Evolutionary conservation across 1,139 yeast species (phyloP).

Genomic region (Saccharomyces uvarum): DNA sequence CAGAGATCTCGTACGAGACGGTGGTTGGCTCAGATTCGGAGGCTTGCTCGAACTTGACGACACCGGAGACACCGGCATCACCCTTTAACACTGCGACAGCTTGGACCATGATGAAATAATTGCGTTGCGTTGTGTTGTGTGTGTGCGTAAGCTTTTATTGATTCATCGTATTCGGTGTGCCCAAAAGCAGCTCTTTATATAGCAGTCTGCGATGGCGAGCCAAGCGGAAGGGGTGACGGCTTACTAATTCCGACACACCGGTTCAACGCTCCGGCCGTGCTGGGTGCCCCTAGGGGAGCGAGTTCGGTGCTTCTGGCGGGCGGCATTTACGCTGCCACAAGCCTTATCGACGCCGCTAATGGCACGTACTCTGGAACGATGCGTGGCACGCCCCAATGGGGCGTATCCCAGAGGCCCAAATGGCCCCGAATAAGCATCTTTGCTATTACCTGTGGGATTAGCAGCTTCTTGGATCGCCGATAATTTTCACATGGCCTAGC

Average conservation of each 20-base stretch:
- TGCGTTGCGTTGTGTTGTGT: background rate
- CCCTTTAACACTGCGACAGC: constrained; percentile 94
- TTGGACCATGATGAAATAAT: constrained; percentile 20
- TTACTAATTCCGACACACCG: background rate
- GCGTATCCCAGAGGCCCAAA: background rate
- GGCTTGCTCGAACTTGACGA: constrained; percentile 76
- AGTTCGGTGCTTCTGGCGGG: background rate
- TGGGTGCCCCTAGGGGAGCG: constrained; percentile 1
- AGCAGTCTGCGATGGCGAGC: background rate
- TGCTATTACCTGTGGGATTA: background rate
- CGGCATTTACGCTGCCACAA: background rate
- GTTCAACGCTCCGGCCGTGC: background rate
- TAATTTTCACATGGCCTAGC: background rate
- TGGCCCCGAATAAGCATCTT: background rate
- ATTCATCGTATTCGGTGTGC: background rate
- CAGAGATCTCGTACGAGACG: constrained; percentile 76
- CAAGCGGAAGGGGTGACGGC: background rate
- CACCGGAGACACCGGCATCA: constrained; percentile 80
- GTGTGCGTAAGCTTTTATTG: background rate
- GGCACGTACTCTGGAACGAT: background rate
- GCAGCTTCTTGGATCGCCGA: background rate
- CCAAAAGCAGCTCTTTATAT: background rate
- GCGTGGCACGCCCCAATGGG: background rate
- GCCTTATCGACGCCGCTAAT: background rate
- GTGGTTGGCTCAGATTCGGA: constrained; percentile 76